Percentiles rank a stretch among this genome's conserved stretches.
phyloP scores from a whole-genome alignment of 148 eudicot genomes.

The Heliosperma pusillum region DNA sequence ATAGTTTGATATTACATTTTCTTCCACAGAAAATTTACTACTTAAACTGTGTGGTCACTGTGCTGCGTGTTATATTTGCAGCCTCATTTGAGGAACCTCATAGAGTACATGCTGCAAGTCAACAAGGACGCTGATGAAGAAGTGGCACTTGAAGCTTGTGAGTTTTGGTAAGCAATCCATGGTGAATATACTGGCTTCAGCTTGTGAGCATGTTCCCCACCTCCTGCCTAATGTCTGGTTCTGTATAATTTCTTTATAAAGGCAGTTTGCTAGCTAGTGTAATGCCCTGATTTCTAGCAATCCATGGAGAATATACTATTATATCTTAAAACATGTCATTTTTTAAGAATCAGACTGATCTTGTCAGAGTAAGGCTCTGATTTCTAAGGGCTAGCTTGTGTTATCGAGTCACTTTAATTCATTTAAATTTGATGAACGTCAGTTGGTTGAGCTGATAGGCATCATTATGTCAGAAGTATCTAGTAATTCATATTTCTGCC shows the following conservation, averaged over 20 bases:
- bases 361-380: background rate
- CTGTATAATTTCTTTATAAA: background rate
- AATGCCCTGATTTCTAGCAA: too few species aligned
- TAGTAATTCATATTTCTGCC: background rate
- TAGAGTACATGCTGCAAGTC: constrained; percentile 87
- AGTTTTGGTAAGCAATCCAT: constrained; percentile 64
- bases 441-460: background rate
- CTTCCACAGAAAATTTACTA: background rate
- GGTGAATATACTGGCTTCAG: too few species aligned
- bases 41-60: constrained; percentile 5
- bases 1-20: too few species aligned
- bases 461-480: background rate
- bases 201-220: background rate
- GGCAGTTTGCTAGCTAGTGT: background rate
- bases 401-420: background rate
- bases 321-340: too few species aligned
- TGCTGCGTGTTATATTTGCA: constrained; percentile 31
- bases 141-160: constrained; percentile 99
- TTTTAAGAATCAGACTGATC: background rate
- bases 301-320: background rate
- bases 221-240: background rate
- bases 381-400: background rate
- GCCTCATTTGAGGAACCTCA: constrained; percentile 84
- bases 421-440: background rate
- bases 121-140: constrained; percentile 91